Conservation (phyloP, 768 basidiomycete genomes). For the Xerocomus spinulosus region DNA sequence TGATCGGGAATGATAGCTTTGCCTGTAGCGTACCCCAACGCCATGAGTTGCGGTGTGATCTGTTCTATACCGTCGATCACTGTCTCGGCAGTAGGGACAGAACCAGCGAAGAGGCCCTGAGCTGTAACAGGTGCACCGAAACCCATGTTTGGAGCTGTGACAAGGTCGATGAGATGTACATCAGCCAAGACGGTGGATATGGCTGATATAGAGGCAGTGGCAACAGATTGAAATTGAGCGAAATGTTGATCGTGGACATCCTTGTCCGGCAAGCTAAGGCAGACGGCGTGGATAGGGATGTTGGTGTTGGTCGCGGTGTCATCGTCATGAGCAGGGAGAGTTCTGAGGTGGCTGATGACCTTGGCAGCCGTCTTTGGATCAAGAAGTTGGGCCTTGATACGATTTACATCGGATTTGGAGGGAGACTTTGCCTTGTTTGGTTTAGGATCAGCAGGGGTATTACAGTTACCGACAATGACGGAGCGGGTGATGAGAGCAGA, state of each 20-base stretch:
- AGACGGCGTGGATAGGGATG: conserved; percentile 73
- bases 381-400: conserved; percentile 64
- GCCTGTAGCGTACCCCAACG: conserved; percentile 73
- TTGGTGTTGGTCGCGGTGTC: conserved; percentile 14
- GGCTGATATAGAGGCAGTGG: conserved; percentile 47
- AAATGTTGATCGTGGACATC: conserved; percentile 63
- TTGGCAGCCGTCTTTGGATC: conserved; percentile 64
- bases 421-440: conserved; percentile 36
- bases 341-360: conserved; percentile 65
- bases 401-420: conserved; percentile 52
- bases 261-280: conserved; percentile 56
- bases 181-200: conserved; percentile 51
- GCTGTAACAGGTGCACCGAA: conserved; percentile 70
- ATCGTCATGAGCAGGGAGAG: conserved; percentile 39
- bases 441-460: conserved; percentile 29
- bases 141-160: conserved; percentile 61
- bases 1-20: conserved; percentile 62
- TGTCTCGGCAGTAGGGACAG: conserved; percentile 70
- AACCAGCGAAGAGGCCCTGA: conserved; percentile 64
- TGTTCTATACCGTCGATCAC: conserved; percentile 63
- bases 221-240: conserved; percentile 43
- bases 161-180: conserved; percentile 56
- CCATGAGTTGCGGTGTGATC: conserved; percentile 75
- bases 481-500: conserved; percentile 61
- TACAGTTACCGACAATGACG: conserved; percentile 58